Base-by-base conservation (phyloP, 208 protist genomes). In the Trypanosoma lewisi region DNA sequence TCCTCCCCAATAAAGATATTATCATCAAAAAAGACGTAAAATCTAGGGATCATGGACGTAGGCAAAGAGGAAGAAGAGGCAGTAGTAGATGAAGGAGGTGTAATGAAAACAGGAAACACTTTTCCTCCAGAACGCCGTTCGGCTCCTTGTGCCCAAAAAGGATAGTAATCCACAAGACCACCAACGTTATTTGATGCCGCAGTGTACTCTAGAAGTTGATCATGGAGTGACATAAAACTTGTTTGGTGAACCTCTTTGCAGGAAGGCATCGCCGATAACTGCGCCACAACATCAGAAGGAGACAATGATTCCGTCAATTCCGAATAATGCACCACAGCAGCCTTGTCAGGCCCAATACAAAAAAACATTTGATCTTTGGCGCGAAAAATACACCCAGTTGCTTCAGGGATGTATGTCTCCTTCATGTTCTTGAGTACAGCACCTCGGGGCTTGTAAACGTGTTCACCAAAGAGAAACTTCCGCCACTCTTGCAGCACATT, bases 161-260 rank as follows among this genome's bases (percentile, higher is more conserved):
- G 85, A 67, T 96, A 96, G 72, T 94, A 96, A 49, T 96, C 90
- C 8, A 96, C 82, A 41, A 96, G 67, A 16, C 90, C 90, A 12
- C 77, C 83, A 17, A 96, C 71, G 44, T 82, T 75, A 37, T 87
- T 72, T 1, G 83, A 89, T 33, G 31, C 28, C 7, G 72, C 63
- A 58, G 80, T 82, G 56, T 78, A 91, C 2, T 70, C 61, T n/a
- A 85, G n/a, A 3, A 93, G 42, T 41, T 87, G 56, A 5, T 81
- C 63, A 11, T 81, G 67, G 0, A 95, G 59, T 4, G 60, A 60
- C 11, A 53, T 14, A 59, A 92, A 91, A n/a, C 67, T 74, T 14
- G 68, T 80, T 62, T 85, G 66, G 45, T 58, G 17, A 25, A 80
- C 84, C 6, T 52, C 51, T 27, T 65, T 73, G 55, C 75, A 93